These are phyloP conservation scores for Zelonia costaricensis DNA, from an alignment of 208 protist species.

Conservation along the genomic window DNA sequence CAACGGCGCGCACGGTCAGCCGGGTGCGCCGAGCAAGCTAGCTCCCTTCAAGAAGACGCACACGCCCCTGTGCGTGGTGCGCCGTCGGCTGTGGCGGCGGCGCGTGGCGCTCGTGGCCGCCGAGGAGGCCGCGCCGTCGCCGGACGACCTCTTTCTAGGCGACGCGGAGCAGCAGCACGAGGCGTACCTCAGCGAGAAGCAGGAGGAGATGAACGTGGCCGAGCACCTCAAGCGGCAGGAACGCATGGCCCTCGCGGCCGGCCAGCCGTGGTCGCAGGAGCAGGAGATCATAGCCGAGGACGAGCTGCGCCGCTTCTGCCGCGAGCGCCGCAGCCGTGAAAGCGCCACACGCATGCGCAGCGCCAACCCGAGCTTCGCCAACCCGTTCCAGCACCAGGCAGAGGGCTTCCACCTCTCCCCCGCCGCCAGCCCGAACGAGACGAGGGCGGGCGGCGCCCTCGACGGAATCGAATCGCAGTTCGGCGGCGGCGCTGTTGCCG, in stretches of 20 bases:
- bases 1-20: background rate
- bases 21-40: background rate
- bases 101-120: slow-evolving; percentile 27
- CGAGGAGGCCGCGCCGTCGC: slow-evolving; percentile 2
- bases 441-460: background rate
- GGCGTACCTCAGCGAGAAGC: slow-evolving; percentile 36
- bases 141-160: slow-evolving; percentile 5
- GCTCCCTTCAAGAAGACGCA: slow-evolving; percentile 52
- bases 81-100: slow-evolving; percentile 49
- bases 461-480: too few species aligned
- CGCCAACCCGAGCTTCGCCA: slow-evolving; percentile 39
- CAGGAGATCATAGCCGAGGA: slow-evolving; percentile 45
- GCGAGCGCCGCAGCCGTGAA: slow-evolving; percentile 27
- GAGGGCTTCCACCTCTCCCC: slow-evolving; percentile 1
- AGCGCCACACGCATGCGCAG: slow-evolving; percentile 29
- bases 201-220: slow-evolving; percentile 49
- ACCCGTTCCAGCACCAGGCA: slow-evolving; percentile 26
- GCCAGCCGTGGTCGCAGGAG: slow-evolving; percentile 39
- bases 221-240: slow-evolving; percentile 45
- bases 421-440: background rate
- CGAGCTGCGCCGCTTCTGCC: slow-evolving; percentile 44
- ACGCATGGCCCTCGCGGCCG: slow-evolving; percentile 5
- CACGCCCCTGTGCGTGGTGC: slow-evolving; percentile 42
- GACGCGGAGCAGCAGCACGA: slow-evolving; percentile 16
- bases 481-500: slow-evolving; percentile 24